phyloP scores from a whole-genome alignment of 2,329 filamentous ascomycete genomes.

The Paecilomyces fulvus region DNA sequence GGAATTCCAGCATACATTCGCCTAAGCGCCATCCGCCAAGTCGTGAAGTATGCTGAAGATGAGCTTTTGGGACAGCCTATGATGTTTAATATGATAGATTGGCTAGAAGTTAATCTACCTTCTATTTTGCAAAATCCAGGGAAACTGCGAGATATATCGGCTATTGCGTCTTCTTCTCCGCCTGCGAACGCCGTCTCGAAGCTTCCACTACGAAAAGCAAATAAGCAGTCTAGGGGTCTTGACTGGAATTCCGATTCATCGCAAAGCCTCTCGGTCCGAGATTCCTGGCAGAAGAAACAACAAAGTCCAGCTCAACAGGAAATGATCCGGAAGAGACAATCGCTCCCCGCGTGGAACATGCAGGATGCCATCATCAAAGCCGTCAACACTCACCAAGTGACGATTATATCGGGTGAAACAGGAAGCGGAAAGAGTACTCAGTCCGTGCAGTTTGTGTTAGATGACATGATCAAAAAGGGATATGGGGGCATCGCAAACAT shows the following conservation, averaged over 20 bases:
- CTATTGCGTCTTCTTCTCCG: constrained; percentile 53
- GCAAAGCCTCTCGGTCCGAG: constrained; percentile 50
- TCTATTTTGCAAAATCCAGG: constrained; percentile 78
- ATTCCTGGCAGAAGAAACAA: constrained; percentile 63
- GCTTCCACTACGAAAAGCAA: constrained; percentile 19
- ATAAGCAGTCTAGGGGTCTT: constrained; percentile 49
- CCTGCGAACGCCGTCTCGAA: constrained; percentile 9
- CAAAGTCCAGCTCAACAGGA: constrained; percentile 56
- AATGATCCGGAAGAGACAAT: constrained; percentile 65
- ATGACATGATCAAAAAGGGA: constrained; percentile 71
- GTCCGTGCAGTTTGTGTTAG: constrained; percentile 89
- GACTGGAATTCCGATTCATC: constrained; percentile 53
- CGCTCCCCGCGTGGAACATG: constrained; percentile 80
- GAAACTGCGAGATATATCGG: constrained; percentile 72
- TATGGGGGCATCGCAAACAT: constrained; percentile 77
- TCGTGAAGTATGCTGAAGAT: constrained; percentile 60
- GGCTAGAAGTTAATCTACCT: constrained; percentile 79
- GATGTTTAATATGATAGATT: constrained; percentile 84
- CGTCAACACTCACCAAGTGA: constrained; percentile 72
- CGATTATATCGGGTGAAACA: constrained; percentile 94
- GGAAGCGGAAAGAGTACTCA: constrained; percentile 96
- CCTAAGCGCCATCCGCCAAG: constrained; percentile 73
- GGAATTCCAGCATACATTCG: constrained; percentile 85
- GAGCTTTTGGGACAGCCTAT: constrained; percentile 76
- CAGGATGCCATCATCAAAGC: constrained; percentile 67